Conservation (phyloP, 179 eudicot species). For the Corrigiola litoralis region DNA sequence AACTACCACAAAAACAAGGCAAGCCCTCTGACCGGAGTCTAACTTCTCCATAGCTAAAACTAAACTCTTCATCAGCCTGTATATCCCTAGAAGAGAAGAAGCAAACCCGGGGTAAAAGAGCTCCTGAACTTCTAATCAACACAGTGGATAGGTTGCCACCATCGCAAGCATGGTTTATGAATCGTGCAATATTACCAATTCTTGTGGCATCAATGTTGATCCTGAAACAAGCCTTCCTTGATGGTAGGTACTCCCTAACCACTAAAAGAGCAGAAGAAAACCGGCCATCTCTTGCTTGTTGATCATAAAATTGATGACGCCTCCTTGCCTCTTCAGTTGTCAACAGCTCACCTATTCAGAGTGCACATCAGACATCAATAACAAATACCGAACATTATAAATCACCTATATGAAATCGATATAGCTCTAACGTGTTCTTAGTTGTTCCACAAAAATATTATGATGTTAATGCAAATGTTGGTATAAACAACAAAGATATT, state of each 20-base stretch:
- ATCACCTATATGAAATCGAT: not conserved
- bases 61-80: conserved; percentile 61
- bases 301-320: conserved; percentile 60
- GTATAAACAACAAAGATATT: no score
- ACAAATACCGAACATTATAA: not conserved
- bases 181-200: conserved; percentile 69
- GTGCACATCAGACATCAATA: conserved; percentile 4
- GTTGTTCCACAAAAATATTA: no score
- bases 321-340: conserved; percentile 72
- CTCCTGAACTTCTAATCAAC: conserved; percentile 69
- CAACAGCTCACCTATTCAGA: conserved; percentile 64
- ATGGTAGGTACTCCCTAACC: conserved; percentile 80
- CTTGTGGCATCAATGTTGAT: conserved; percentile 82
- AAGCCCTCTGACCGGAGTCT: conserved; percentile 45
- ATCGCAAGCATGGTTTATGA: conserved; percentile 89
- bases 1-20: conserved; percentile 67
- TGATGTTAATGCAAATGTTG: no score
- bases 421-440: not conserved
- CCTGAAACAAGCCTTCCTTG: conserved; percentile 80
- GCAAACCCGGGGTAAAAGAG: conserved; percentile 68
- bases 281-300: conserved; percentile 36
- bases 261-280: conserved; percentile 73
- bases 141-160: conserved; percentile 71
- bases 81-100: conserved; percentile 69
- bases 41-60: conserved; percentile 78